These are phyloP conservation scores for Protea cynaroides DNA, from an alignment of 164 flowering plant species.

Conservation along the genomic window DNA sequence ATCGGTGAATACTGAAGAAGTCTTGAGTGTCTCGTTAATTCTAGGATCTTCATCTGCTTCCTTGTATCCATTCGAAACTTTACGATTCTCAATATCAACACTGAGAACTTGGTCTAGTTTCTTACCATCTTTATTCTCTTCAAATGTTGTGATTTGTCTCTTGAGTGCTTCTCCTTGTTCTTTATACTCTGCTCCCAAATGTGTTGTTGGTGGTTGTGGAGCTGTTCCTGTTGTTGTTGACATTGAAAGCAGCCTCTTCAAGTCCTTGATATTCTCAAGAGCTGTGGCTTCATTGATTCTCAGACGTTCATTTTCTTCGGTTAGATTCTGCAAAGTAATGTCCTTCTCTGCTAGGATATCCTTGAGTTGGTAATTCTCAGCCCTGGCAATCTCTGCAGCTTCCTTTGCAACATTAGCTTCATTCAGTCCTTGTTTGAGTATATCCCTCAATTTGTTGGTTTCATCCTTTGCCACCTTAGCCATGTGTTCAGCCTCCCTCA, in stretches of 20 bases:
- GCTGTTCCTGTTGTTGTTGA: constrained; percentile 11
- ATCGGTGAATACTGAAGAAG: constrained; percentile 24
- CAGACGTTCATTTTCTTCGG: constrained; percentile 45
- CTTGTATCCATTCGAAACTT: background rate
- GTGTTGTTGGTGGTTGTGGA: background rate
- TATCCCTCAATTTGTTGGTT: constrained; percentile 56
- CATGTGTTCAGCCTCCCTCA: constrained; percentile 35
- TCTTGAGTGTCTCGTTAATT: constrained; percentile 20
- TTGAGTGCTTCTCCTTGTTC: constrained; percentile 12
- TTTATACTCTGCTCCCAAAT: constrained; percentile 17
- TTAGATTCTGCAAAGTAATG: constrained; percentile 30
- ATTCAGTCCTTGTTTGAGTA: constrained; percentile 77
- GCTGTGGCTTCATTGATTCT: constrained; percentile 44
- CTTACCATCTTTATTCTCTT: constrained; percentile 18
- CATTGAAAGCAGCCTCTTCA: constrained; percentile 34
- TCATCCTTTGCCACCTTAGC: constrained; percentile 48
- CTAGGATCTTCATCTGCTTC: constrained; percentile 11
- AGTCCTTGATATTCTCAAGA: constrained; percentile 45
- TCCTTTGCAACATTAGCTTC: constrained; percentile 80
- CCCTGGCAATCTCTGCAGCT: constrained; percentile 64
- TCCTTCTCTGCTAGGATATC: constrained; percentile 61
- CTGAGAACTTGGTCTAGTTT: constrained; percentile 19
- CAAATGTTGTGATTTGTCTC: constrained; percentile 10
- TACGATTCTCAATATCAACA: constrained; percentile 27
- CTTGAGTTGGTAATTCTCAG: constrained; percentile 65